A percentile compares a stretch with the other conserved stretches of the same genome.
phyloP scores from a whole-genome alignment of 257 asterid genomes.

The Misopates orontium region DNA sequence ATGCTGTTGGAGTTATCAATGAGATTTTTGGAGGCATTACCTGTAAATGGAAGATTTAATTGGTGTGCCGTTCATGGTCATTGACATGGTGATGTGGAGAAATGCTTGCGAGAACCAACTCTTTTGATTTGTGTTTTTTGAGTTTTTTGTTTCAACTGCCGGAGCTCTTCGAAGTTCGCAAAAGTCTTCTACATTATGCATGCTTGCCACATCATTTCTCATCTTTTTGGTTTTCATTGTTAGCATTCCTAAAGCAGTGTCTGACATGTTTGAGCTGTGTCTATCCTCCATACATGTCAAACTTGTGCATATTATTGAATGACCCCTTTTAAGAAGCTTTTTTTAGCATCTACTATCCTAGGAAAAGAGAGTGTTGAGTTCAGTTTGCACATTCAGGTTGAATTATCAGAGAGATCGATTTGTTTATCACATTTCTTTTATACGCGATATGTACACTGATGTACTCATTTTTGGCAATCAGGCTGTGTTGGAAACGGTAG shows the following conservation, averaged over 20 bases:
- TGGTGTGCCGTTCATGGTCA: neutral
- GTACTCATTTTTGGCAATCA: constrained; percentile 36
- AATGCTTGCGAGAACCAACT: neutral
- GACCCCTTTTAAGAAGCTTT: neutral
- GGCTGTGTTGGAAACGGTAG: constrained; percentile 99
- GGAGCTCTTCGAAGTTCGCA: too few relatives aligned
- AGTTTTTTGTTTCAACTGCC: neutral
- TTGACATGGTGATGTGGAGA: neutral
- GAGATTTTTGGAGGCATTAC: neutral
- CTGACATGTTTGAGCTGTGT: neutral
- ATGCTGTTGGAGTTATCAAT: too few relatives aligned
- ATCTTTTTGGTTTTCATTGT: neutral
- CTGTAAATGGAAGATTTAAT: neutral
- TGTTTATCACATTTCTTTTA: neutral
- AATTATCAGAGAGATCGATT: constrained; percentile 10
- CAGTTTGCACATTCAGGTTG: neutral
- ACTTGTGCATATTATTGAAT: neutral
- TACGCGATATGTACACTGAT: neutral
- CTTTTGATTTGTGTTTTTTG: neutral
- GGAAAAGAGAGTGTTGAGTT: neutral
- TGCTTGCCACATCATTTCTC: neutral
- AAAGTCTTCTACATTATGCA: neutral
- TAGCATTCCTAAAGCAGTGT: neutral
- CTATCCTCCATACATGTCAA: neutral
- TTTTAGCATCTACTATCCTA: neutral